Evolutionary conservation across 1,284 basidiomycete genomes (phyloP), one percentile per base, ranked within the genome.

Genomic region (Ustilago shanxiensis): DNA sequence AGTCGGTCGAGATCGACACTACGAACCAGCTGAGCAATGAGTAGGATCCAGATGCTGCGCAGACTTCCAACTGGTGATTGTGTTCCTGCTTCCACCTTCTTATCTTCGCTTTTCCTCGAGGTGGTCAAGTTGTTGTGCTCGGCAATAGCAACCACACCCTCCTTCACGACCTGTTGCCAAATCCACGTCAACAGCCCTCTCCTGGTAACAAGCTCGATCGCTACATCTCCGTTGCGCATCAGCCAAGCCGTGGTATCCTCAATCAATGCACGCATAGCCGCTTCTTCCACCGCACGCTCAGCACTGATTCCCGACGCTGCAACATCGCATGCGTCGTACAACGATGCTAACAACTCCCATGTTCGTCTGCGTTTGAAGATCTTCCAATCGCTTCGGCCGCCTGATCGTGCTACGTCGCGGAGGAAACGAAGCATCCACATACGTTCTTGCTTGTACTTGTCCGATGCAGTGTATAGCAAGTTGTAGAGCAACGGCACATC

Each of bases 351-450:
- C 31, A 96, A 88, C 70, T 94, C 93, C 92, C 93, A 95, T 0
- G 93, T 94, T 83, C 95, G 93, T 31, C 95, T 87, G 50, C 93
- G 88, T 79, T 91, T 91, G 67, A 95, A 87, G 1, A 95, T 89
- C 37, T 88, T 89, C 94, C 95, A 96, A 79, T 97, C 95, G 61
- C 90, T 89, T 0, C 88, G 88, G 24, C 87, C 85, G 28, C 87
- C 85, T 28, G 90, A 89, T 63, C 89, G 88, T 88, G 94, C 91
- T 0, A 93, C 93, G 78, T 96, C 94, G 0, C 91, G 88, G 39
- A 98, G 87, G 85, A 95, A 93, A 47, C 91, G 89, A 47, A 98
- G 87, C 54, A 98, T 95, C 95, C 95, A 98, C 2, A 89, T 88
- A 22, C 94, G 89, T 81, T 98, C 94, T 35, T 77, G 77, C 82